Evolutionary conservation across 148 eudicot genomes (phyloP).

Genomic region (Vaccinium corymbosum): DNA sequence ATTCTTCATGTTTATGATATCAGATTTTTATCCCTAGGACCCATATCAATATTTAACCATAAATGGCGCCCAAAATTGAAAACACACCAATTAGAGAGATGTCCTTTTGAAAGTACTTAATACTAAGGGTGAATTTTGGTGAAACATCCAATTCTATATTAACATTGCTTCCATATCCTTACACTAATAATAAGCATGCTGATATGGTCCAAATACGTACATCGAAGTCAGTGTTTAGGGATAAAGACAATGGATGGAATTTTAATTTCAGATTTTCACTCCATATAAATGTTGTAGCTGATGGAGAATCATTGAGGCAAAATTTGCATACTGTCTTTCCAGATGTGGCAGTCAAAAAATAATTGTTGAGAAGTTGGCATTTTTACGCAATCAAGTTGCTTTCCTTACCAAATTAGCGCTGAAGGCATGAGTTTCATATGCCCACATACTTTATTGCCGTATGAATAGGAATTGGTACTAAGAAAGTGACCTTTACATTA

Average conservation of each 20-base stretch:
- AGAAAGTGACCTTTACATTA: neutral
- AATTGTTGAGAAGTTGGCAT: neutral
- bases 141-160: neutral
- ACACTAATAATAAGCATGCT: neutral
- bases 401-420: neutral
- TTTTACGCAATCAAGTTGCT: neutral
- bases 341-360: neutral
- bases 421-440: constrained; percentile 4
- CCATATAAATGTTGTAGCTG: too few relatives aligned
- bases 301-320: neutral
- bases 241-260: too few relatives aligned
- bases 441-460: constrained; percentile 4
- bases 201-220: neutral
- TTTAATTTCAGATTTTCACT: too few relatives aligned
- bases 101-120: neutral
- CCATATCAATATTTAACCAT: neutral
- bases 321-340: neutral
- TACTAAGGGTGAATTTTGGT: neutral
- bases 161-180: neutral
- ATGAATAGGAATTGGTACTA: neutral
- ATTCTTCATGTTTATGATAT: neutral
- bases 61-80: neutral
- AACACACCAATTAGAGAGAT: neutral
- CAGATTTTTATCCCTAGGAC: neutral
- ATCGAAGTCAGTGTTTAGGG: neutral